Base-by-base conservation (phyloP, 495 filamentous ascomycete species). In the Entonaema liquescens region DNA sequence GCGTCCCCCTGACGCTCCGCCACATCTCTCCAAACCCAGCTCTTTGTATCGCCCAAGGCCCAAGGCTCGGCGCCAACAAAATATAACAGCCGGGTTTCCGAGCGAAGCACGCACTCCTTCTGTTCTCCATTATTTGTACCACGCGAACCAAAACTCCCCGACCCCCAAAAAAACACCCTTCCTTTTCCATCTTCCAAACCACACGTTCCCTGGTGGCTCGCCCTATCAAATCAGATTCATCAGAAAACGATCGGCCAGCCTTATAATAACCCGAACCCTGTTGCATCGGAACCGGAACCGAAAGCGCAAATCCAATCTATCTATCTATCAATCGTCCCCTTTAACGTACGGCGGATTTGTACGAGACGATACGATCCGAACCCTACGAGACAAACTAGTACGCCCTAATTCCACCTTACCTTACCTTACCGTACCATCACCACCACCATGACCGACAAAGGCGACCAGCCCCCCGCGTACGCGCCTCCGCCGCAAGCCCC, bases 401-500 rank as follows among this genome's bases (percentile, higher is more conserved):
- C 26, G 33, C n/a, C 53, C 2, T 9, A n/a, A n/a, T n/a, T n/a
- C n/a, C n/a, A n/a, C n/a, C n/a, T n/a, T n/a, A n/a, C n/a, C n/a
- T n/a, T n/a, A 19, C 25, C 19, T 2, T 31, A 31, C 29, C 29
- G 7, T 7, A 25, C 11, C 21, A 42, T 42, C 35, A 19, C 19
- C 25, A 64, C n/a, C 61, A 61, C n/a, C 40, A 83, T 82, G 80
- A 75, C 78, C 54, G 62, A 78, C 40, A 83, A 84, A 75, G 55
- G 68, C 69, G 81, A 82, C 65, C 67, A 78, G 5, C 82, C 82
- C 28, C 82, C 82, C n/a, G 77, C 80, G 9, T 84, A 84, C 77
- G 70, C 50, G 23, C 58, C 58, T 1, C 57, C 66, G 15, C 76
- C 70, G 28, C 79, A 78, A 61, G 58, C 53, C 1, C 77, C 79